Percentiles rank a stretch among this genome's conserved stretches.
Evolutionary conservation across 2,329 filamentous ascomycete genomes (phyloP).

Genomic region (Calonectria hongkongensis): DNA sequence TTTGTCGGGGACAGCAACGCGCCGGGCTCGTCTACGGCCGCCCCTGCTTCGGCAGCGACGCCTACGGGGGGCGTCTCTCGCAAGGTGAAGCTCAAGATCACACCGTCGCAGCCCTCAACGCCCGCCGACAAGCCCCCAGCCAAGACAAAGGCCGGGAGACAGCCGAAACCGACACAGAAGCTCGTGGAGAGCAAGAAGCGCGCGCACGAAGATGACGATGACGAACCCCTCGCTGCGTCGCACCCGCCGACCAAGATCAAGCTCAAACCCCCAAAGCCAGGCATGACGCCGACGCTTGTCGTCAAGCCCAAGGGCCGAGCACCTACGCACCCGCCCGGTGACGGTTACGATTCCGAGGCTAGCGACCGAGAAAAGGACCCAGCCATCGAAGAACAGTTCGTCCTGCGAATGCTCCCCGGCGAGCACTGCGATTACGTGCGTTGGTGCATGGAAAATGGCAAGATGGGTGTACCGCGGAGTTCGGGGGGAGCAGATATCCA

Average conservation of each 20-base stretch:
- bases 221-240: constrained; percentile 59
- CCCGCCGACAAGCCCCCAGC: constrained; percentile 59
- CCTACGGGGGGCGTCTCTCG: constrained; percentile 58
- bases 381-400: constrained; percentile 90
- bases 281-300: constrained; percentile 61
- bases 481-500: constrained; percentile 85
- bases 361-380: constrained; percentile 93
- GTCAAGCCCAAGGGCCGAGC: constrained; percentile 81
- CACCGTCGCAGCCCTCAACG: constrained; percentile 62
- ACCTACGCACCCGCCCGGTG: constrained; percentile 83
- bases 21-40: constrained; percentile 41
- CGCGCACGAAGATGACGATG: constrained; percentile 73
- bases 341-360: constrained; percentile 97
- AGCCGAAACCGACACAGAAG: constrained; percentile 76
- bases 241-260: constrained; percentile 73
- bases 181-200: constrained; percentile 77
- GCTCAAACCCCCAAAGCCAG: constrained; percentile 64
- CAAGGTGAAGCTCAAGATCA: constrained; percentile 66
- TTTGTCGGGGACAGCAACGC: constrained; percentile 56
- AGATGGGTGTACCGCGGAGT: constrained; percentile 79
- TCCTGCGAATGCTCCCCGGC: constrained; percentile 91
- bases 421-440: constrained; percentile 90
- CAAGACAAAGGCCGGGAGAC: constrained; percentile 77
- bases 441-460: constrained; percentile 83
- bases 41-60: constrained; percentile 44